These are phyloP conservation scores for Eimeria brunetti DNA, from an alignment of 169 alveolate species.

Conservation along the genomic window DNA sequence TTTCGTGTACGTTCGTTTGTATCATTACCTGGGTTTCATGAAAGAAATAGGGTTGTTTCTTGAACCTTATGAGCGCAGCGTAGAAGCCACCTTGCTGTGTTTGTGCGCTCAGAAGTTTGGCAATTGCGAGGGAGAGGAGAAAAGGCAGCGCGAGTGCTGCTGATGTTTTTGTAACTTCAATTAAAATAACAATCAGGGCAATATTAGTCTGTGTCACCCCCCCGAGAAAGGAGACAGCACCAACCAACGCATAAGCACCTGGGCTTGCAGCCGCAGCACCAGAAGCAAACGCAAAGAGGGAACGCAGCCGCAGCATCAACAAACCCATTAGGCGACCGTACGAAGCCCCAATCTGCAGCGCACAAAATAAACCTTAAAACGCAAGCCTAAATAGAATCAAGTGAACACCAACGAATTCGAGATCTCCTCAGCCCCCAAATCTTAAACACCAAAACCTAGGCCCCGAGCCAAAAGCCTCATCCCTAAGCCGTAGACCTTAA, in stretches of 20 bases:
- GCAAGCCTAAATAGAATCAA: not conserved
- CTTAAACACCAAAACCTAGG: not conserved
- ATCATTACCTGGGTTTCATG: constrained; percentile 18
- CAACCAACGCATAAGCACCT: constrained; percentile 80
- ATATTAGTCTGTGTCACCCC: constrained; percentile 81
- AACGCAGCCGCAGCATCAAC: constrained; percentile 51
- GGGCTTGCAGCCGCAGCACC: constrained; percentile 30
- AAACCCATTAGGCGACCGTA: constrained; percentile 81
- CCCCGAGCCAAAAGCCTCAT: not conserved
- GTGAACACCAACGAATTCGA: not conserved
- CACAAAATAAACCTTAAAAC: constrained; percentile 10
- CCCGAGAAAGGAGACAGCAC: constrained; percentile 82
- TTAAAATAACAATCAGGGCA: constrained; percentile 69
- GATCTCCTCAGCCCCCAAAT: not conserved
- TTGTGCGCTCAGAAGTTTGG: constrained; percentile 76
- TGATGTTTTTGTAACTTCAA: constrained; percentile 73
- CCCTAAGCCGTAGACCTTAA: not conserved
- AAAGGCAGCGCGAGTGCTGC: constrained; percentile 76
- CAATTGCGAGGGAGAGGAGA: constrained; percentile 68
- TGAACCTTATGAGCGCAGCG: constrained; percentile 1
- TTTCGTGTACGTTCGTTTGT: not conserved
- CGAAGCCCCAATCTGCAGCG: constrained; percentile 74
- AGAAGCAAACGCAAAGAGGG: not conserved
- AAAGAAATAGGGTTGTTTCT: constrained; percentile 23
- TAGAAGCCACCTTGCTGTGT: constrained; percentile 31